These are phyloP conservation scores for Lanzia echinophila DNA, from an alignment of 2,329 filamentous ascomycete genomes.

Conservation along the genomic window DNA sequence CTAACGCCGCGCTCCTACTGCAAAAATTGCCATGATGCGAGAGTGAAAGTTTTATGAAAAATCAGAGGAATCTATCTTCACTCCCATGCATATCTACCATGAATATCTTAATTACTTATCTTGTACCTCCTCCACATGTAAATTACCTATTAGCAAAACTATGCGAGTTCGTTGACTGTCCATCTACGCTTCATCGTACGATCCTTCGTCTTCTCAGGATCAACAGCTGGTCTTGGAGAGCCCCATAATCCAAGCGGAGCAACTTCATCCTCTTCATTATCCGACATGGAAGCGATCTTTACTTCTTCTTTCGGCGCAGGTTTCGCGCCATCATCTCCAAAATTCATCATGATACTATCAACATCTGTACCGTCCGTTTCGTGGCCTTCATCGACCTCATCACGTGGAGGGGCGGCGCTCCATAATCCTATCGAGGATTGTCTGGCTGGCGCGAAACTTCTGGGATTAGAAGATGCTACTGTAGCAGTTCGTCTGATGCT, in stretches of 20 bases:
- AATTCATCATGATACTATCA: slow-evolving; percentile 43
- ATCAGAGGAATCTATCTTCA: too few species aligned
- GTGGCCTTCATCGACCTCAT: slow-evolving; percentile 43
- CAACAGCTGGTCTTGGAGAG: slow-evolving; percentile 39
- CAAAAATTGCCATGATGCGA: too few species aligned
- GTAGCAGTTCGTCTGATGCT: slow-evolving; percentile 30
- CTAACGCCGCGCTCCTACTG: too few species aligned
- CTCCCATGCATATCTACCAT: too few species aligned
- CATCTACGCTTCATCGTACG: slow-evolving; percentile 44
- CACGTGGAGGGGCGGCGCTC: slow-evolving; percentile 39
- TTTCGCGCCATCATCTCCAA: slow-evolving; percentile 30
- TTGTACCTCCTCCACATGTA: too few species aligned
- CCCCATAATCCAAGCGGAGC: slow-evolving; percentile 36
- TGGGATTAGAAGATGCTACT: slow-evolving; percentile 18
- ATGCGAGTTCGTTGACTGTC: slow-evolving; percentile 42
- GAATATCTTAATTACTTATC: too few species aligned
- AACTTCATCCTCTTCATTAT: slow-evolving; percentile 26
- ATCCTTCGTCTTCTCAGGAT: slow-evolving; percentile 40
- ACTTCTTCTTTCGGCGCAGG: background rate
- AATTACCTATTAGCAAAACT: background rate
- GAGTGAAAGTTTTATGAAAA: too few species aligned
- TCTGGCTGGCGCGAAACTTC: slow-evolving; percentile 21
- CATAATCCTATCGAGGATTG: slow-evolving; percentile 40
- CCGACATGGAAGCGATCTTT: background rate
- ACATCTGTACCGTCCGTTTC: slow-evolving; percentile 30